phyloP scores from a whole-genome alignment of 2,329 filamentous ascomycete species.

The Tolypocladium tropicale region DNA sequence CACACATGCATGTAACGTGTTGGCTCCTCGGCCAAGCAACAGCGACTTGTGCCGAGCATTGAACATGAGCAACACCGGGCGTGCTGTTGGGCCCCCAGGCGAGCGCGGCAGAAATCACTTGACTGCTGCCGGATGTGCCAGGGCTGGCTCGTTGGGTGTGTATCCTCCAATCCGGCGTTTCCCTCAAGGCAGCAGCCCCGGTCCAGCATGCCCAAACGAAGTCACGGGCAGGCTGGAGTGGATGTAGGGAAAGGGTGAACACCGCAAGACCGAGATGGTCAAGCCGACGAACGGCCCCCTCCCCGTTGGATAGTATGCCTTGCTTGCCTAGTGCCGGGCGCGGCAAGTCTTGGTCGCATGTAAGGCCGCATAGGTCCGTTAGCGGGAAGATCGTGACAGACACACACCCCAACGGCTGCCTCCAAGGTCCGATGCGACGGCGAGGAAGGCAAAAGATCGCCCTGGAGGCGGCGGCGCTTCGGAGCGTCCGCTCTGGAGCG shows the following conservation, averaged over 20 bases:
- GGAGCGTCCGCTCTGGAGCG: not conserved
- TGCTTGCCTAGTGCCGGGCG: not conserved
- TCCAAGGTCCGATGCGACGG: not conserved
- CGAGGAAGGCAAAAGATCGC: not conserved
- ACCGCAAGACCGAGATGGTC: not conserved
- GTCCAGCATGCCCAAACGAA: not conserved
- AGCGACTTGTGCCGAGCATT: not conserved
- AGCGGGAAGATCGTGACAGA: slow-evolving; percentile 5
- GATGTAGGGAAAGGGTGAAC: not conserved
- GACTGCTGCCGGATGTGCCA: slow-evolving; percentile 17
- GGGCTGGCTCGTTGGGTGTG: slow-evolving; percentile 9
- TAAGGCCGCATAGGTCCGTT: slow-evolving; percentile 6
- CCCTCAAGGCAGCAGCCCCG: not conserved
- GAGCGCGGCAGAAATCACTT: slow-evolving; percentile 14
- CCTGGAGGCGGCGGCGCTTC: not conserved
- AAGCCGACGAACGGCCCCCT: not conserved
- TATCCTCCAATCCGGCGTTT: not conserved
- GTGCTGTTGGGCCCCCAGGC: not conserved
- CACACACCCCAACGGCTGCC: not conserved
- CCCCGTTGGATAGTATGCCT: not conserved
- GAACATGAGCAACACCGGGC: not conserved
- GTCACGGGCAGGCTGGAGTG: not conserved
- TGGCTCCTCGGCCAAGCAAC: not conserved
- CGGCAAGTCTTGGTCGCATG: slow-evolving; percentile 5
- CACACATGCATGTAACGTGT: not conserved